Conservation (phyloP, 371 early-diverging fungal genomes). For the Saksenaea vasiformis region DNA sequence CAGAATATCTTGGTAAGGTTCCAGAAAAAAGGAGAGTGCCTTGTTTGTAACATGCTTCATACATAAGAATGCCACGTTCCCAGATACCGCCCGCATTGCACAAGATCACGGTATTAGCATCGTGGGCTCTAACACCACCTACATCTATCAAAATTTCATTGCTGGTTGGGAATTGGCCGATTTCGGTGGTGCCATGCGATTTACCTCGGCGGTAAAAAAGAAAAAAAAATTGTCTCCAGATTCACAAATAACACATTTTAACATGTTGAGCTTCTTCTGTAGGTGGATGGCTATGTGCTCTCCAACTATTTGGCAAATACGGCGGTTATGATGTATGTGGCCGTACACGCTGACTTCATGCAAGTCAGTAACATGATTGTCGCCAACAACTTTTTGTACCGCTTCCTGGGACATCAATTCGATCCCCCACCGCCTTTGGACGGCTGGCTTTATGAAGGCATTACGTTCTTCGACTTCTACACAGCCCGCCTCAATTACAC, state of each 20-base stretch:
- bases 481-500: conserved; percentile 45
- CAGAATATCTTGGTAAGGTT: conserved; percentile 43
- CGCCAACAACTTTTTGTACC: conserved; percentile 40
- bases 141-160: conserved; percentile 47
- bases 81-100: conserved; percentile 27
- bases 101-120: conserved; percentile 47
- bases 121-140: conserved; percentile 40
- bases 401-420: conserved; percentile 25
- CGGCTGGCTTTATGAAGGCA: conserved; percentile 47
- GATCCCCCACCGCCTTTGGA: conserved; percentile 24
- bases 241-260: background rate
- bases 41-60: background rate
- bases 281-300: conserved; percentile 44
- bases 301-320: conserved; percentile 48
- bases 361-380: conserved; percentile 46
- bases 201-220: conserved; percentile 41
- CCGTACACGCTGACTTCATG: conserved; percentile 38
- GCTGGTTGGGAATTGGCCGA: conserved; percentile 48
- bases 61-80: conserved; percentile 41
- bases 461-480: conserved; percentile 48
- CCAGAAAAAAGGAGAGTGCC: background rate
- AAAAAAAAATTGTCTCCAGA: background rate
- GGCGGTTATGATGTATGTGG: conserved; percentile 45
- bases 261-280: background rate
- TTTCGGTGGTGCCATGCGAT: conserved; percentile 44